phyloP scores from a whole-genome alignment of 371 early-diverging fungal genomes.

The Mortierella sp. region DNA sequence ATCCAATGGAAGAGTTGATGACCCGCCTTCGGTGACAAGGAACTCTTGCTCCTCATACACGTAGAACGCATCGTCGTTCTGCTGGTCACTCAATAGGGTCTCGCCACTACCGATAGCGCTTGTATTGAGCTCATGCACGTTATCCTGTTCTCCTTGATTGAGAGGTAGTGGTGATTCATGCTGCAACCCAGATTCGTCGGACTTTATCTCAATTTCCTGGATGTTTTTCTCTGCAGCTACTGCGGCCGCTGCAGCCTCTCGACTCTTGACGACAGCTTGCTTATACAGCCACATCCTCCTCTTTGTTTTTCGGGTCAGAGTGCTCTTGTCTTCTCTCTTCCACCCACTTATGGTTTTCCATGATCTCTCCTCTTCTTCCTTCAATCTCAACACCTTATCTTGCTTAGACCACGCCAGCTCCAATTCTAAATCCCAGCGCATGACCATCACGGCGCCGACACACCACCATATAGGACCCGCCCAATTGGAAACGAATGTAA shows the following conservation, averaged over 20 bases:
- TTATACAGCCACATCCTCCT: slow-evolving; percentile 20
- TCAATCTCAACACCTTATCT: neutral
- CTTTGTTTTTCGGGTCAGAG: slow-evolving; percentile 17
- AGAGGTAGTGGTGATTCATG: too few species aligned
- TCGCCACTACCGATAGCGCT: neutral
- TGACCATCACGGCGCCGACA: slow-evolving; percentile 56
- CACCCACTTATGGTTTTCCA: slow-evolving; percentile 27
- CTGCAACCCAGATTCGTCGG: too few species aligned
- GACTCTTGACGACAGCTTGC: slow-evolving; percentile 12
- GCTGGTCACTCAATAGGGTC: neutral
- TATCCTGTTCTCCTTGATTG: neutral
- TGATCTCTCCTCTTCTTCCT: slow-evolving; percentile 12
- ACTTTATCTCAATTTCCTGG: neutral
- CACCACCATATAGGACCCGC: slow-evolving; percentile 80
- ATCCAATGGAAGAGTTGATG: neutral
- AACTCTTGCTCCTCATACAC: slow-evolving; percentile 17
- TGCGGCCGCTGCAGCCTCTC: neutral
- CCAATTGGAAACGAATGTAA: slow-evolving; percentile 81
- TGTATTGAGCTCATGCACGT: neutral
- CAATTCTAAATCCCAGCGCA: slow-evolving; percentile 25
- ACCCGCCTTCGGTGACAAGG: neutral
- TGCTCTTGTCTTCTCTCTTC: slow-evolving; percentile 23
- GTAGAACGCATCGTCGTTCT: slow-evolving; percentile 7
- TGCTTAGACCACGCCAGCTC: slow-evolving; percentile 19
- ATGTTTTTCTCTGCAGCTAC: neutral